Evolutionary conservation across 495 filamentous ascomycete genomes (phyloP).

Genomic region (Penicillium macrosclerotiorum): DNA sequence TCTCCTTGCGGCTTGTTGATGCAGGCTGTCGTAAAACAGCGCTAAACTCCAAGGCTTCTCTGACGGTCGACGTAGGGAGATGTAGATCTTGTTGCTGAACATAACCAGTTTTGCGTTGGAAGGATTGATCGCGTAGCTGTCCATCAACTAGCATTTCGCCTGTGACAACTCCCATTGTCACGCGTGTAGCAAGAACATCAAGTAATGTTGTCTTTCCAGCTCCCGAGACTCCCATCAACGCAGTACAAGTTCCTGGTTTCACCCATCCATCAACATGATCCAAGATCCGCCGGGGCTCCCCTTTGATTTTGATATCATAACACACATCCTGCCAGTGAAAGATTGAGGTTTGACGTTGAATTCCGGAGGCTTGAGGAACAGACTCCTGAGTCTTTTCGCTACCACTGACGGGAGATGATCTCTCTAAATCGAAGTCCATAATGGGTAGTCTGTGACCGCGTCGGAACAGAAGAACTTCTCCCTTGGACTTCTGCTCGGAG

Average conservation of each 20-base stretch:
- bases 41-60: constrained; percentile 76
- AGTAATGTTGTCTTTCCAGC: constrained; percentile 58
- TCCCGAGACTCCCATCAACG: constrained; percentile 59
- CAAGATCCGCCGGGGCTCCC: constrained; percentile 55
- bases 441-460: constrained; percentile 56
- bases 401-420: constrained; percentile 35
- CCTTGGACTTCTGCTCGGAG: constrained; percentile 75
- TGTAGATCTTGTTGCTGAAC: constrained; percentile 96
- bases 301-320: constrained; percentile 66
- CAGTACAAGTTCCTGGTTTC: constrained; percentile 64
- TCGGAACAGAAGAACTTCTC: constrained; percentile 85
- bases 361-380: constrained; percentile 28
- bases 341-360: constrained; percentile 63
- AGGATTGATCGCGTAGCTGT: constrained; percentile 60
- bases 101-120: constrained; percentile 89
- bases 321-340: constrained; percentile 78
- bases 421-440: constrained; percentile 45
- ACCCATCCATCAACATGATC: constrained; percentile 65
- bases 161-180: constrained; percentile 45
- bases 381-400: constrained; percentile 43
- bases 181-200: constrained; percentile 44
- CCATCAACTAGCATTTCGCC: constrained; percentile 56
- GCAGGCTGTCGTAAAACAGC: constrained; percentile 80
- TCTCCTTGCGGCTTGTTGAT: constrained; percentile 67
- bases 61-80: constrained; percentile 74